phyloP scores from a whole-genome alignment of 2,329 filamentous ascomycete genomes.

The Madurella mycetomatis region DNA sequence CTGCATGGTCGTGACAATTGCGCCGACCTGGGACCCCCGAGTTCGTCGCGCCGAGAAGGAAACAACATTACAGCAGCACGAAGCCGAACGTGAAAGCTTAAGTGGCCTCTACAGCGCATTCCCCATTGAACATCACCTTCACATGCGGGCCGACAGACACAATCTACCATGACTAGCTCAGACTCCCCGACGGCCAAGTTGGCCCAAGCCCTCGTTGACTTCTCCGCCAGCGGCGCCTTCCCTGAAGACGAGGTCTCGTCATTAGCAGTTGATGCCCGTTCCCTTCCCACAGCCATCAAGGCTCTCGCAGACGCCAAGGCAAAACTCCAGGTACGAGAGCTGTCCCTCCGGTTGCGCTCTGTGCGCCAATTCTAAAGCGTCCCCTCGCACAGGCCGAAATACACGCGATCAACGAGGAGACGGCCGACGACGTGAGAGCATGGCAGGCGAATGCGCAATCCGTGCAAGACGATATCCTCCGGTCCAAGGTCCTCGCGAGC shows the following conservation, averaged over 20 bases:
- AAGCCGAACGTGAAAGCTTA: too few relatives aligned
- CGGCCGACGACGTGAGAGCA: slow-evolving; percentile 71
- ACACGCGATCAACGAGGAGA: slow-evolving; percentile 68
- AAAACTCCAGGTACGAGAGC: slow-evolving; percentile 40
- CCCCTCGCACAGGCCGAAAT: slow-evolving; percentile 58
- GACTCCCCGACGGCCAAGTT: slow-evolving; percentile 18
- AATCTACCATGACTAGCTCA: slow-evolving; percentile 18
- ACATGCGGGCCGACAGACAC: neutral
- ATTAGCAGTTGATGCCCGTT: slow-evolving; percentile 30
- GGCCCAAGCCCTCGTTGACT: slow-evolving; percentile 60
- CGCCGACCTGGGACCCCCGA: too few relatives aligned
- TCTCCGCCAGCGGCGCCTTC: slow-evolving; percentile 47
- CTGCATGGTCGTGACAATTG: neutral
- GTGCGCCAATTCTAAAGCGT: slow-evolving; percentile 10
- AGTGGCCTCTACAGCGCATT: neutral
- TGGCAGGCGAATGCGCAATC: slow-evolving; percentile 84
- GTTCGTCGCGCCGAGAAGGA: too few relatives aligned
- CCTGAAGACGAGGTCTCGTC: slow-evolving; percentile 45
- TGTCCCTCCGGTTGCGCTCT: neutral
- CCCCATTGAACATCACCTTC: neutral
- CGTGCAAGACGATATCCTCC: slow-evolving; percentile 79
- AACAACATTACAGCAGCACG: too few relatives aligned
- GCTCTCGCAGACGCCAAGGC: slow-evolving; percentile 40
- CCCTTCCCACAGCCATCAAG: slow-evolving; percentile 39
- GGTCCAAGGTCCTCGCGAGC: slow-evolving; percentile 71